A percentile compares a stretch with the other conserved stretches of the same genome.
These are phyloP conservation scores for Cystobasidium tubakii DNA, from an alignment of 768 basidiomycete species.

Conservation along the genomic window DNA sequence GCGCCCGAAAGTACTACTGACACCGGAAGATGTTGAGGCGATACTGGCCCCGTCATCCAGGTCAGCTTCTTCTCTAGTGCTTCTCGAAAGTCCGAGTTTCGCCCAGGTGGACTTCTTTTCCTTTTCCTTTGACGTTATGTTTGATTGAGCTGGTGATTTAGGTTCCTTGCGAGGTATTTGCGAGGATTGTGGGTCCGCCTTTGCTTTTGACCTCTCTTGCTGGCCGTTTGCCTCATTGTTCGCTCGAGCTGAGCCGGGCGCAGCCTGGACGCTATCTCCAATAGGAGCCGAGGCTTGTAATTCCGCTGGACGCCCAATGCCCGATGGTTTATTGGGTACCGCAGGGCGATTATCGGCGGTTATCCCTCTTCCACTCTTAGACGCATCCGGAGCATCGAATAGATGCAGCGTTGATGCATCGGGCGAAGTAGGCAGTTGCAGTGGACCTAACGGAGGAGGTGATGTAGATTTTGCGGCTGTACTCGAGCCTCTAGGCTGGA, in stretches of 20 bases:
- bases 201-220: not conserved
- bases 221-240: not conserved
- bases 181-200: not conserved
- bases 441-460: not conserved
- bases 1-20: slow-evolving; percentile 42
- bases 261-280: not conserved
- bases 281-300: not conserved
- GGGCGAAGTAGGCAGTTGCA: not conserved
- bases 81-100: slow-evolving; percentile 54
- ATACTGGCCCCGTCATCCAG: slow-evolving; percentile 13
- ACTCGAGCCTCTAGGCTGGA: not conserved
- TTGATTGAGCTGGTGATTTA: slow-evolving; percentile 46
- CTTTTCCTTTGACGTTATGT: slow-evolving; percentile 59
- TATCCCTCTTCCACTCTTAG: not conserved
- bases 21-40: slow-evolving; percentile 9
- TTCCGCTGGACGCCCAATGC: not conserved
- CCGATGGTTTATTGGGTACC: not conserved
- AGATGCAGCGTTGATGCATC: not conserved
- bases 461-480: not conserved
- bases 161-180: slow-evolving; percentile 4
- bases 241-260: not conserved
- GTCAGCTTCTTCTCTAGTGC: slow-evolving; percentile 22
- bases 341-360: not conserved
- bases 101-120: slow-evolving; percentile 60
- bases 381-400: not conserved